Conservation (phyloP, 345 rosid genomes). For the Salix caprea region DNA sequence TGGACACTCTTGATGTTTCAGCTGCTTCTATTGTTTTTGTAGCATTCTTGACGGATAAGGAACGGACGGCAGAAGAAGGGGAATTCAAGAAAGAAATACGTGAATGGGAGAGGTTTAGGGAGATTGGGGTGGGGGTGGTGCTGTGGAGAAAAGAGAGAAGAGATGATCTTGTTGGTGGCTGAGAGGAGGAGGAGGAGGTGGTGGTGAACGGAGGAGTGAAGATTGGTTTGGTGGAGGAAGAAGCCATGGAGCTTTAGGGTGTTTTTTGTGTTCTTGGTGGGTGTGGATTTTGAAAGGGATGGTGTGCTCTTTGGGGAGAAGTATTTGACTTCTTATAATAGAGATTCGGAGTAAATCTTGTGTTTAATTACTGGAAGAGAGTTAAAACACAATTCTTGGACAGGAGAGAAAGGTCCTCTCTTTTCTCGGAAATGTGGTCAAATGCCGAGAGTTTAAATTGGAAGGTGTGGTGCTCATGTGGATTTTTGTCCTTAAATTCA, state of each 20-base stretch:
- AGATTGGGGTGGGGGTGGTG: conserved; percentile 22
- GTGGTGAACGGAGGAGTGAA: background rate
- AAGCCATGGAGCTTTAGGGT: background rate
- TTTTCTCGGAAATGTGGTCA: background rate
- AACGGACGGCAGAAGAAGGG: background rate
- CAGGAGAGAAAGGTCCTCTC: background rate
- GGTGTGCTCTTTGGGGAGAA: background rate
- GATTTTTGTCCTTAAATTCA: too few species aligned
- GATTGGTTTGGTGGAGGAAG: conserved; percentile 8
- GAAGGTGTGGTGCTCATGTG: background rate
- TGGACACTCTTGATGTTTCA: background rate
- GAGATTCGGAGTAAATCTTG: background rate
- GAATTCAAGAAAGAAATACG: background rate
- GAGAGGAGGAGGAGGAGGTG: conserved; percentile 12
- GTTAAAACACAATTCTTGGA: background rate
- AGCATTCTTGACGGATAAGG: conserved; percentile 6
- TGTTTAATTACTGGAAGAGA: background rate
- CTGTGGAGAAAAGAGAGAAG: conserved; percentile 21
- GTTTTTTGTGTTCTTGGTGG: background rate
- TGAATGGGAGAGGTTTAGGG: conserved; percentile 11
- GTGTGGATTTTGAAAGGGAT: background rate
- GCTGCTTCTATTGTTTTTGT: conserved; percentile 17
- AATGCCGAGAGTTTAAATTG: background rate
- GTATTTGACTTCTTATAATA: background rate
- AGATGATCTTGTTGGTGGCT: conserved; percentile 13